A percentile compares a stretch with the other conserved stretches of the same genome.
phyloP scores from a whole-genome alignment of 2,329 filamentous ascomycete genomes.

The Paecilomyces niveus region DNA sequence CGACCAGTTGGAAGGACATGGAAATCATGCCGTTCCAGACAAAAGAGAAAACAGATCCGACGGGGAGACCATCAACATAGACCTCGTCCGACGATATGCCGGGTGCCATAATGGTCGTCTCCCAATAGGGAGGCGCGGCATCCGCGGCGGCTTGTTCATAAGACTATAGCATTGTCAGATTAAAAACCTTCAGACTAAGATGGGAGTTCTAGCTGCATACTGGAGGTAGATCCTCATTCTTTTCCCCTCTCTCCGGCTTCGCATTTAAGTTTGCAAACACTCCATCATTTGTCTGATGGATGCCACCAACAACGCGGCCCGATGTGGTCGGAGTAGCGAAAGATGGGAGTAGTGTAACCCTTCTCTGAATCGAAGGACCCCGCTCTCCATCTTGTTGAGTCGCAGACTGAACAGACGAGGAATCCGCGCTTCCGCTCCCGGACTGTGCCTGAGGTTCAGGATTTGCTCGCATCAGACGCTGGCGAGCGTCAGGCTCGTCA shows the following conservation, averaged over 20 bases:
- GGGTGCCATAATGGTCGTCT: slow-evolving; percentile 93
- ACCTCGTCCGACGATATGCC: slow-evolving; percentile 91
- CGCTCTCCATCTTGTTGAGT: slow-evolving; percentile 12
- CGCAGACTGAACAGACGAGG: slow-evolving; percentile 20
- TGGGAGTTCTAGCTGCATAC: slow-evolving; percentile 49
- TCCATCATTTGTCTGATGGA: slow-evolving; percentile 68
- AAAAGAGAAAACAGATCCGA: slow-evolving; percentile 75
- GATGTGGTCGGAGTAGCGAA: slow-evolving; percentile 36
- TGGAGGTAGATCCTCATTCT: slow-evolving; percentile 85
- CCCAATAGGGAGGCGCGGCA: slow-evolving; percentile 95
- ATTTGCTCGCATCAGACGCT: slow-evolving; percentile 72
- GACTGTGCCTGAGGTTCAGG: slow-evolving; percentile 19
- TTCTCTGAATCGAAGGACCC: slow-evolving; percentile 31
- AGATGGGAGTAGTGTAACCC: slow-evolving; percentile 48
- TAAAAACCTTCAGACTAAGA: slow-evolving; percentile 2
- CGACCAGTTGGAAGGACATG: slow-evolving; percentile 93
- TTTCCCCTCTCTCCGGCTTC: slow-evolving; percentile 74
- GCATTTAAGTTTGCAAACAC: slow-evolving; percentile 94
- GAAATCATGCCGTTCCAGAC: slow-evolving; percentile 84
- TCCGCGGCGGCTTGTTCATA: slow-evolving; percentile 98
- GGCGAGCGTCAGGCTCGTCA: slow-evolving; percentile 70
- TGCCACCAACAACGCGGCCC: slow-evolving; percentile 50
- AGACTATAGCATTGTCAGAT: slow-evolving; percentile 54
- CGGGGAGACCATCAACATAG: slow-evolving; percentile 91
- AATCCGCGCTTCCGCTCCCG: slow-evolving; percentile 10